phyloP scores from a whole-genome alignment of 2,329 filamentous ascomycete species.

The Colletotrichum lupini region DNA sequence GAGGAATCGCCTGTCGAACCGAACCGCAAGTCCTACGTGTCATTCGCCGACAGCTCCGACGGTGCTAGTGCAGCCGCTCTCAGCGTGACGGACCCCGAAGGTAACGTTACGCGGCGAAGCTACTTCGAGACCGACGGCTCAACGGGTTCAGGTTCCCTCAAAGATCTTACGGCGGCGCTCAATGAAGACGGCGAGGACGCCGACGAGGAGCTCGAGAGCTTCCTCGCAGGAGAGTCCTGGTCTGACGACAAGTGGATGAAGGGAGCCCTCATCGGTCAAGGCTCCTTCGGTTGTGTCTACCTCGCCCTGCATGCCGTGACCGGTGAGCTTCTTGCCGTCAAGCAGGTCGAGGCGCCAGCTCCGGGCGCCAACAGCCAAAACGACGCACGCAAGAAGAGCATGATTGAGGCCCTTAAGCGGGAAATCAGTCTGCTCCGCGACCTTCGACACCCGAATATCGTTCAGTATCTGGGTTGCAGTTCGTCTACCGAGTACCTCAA shows the following conservation, averaged over 20 bases:
- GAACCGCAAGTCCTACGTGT: slow-evolving; percentile 96
- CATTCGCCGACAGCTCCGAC: slow-evolving; percentile 82
- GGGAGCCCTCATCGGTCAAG: slow-evolving; percentile 94
- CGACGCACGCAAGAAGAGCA: slow-evolving; percentile 93
- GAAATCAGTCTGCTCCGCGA: slow-evolving; percentile 95
- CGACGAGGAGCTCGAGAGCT: slow-evolving; percentile 89
- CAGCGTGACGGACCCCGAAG: slow-evolving; percentile 81
- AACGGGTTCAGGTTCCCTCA: slow-evolving; percentile 78
- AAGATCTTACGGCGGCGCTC: slow-evolving; percentile 86
- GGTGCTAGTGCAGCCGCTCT: slow-evolving; percentile 62
- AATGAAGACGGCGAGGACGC: slow-evolving; percentile 92
- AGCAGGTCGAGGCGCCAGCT: slow-evolving; percentile 93
- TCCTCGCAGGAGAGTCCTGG: slow-evolving; percentile 92
- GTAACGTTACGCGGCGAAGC: slow-evolving; percentile 76
- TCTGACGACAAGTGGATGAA: slow-evolving; percentile 99
- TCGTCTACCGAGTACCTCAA: slow-evolving; percentile 93
- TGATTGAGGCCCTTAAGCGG: slow-evolving; percentile 97
- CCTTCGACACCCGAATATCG: slow-evolving; percentile 95
- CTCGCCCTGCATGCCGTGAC: slow-evolving; percentile 95
- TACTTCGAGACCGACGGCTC: slow-evolving; percentile 87
- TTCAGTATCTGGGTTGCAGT: slow-evolving; percentile 96
- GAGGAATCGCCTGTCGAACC: slow-evolving; percentile 90
- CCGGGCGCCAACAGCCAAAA: slow-evolving; percentile 81
- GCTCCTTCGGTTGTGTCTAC: slow-evolving; percentile 96
- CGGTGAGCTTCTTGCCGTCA: slow-evolving; percentile 96